Percentiles rank a stretch among this genome's conserved stretches.
These are phyloP conservation scores for Corymbia maculata DNA, from an alignment of 345 rosid species.

Conservation along the genomic window DNA sequence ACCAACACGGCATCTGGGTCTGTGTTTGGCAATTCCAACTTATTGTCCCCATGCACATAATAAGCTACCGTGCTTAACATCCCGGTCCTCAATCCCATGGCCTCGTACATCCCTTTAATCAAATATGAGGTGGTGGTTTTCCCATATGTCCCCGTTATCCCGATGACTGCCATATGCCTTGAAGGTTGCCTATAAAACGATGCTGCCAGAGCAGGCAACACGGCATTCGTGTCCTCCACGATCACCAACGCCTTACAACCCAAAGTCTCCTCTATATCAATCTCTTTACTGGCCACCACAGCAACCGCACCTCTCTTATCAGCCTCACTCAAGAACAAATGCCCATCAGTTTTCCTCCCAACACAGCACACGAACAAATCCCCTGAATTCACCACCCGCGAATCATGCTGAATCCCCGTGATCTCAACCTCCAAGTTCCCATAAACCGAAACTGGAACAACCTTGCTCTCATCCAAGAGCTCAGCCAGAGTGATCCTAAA, in stretches of 20 bases:
- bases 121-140: constrained; percentile 68
- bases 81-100: constrained; percentile 91
- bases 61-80: constrained; percentile 69
- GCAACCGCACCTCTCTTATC: constrained; percentile 98
- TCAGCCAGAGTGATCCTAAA: constrained; percentile 78
- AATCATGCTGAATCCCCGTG: constrained; percentile 84
- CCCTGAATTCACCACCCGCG: constrained; percentile 73
- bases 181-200: constrained; percentile 72
- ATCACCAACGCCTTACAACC: constrained; percentile 87
- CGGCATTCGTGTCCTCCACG: constrained; percentile 78
- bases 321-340: constrained; percentile 77
- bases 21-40: constrained; percentile 45
- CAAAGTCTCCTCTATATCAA: constrained; percentile 84
- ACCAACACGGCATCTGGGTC: constrained; percentile 72
- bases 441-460: constrained; percentile 77
- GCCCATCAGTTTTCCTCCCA: constrained; percentile 56
- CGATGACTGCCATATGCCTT: constrained; percentile 70
- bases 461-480: constrained; percentile 85
- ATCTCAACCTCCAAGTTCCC: constrained; percentile 87
- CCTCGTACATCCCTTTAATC: constrained; percentile 82
- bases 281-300: constrained; percentile 86
- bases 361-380: constrained; percentile 86
- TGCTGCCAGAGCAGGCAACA: constrained; percentile 77
- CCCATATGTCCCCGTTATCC: constrained; percentile 73
- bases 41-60: constrained; percentile 63